Base-by-base conservation (phyloP, 1,284 basidiomycete genomes). In the Phenoliferia sp. region DNA sequence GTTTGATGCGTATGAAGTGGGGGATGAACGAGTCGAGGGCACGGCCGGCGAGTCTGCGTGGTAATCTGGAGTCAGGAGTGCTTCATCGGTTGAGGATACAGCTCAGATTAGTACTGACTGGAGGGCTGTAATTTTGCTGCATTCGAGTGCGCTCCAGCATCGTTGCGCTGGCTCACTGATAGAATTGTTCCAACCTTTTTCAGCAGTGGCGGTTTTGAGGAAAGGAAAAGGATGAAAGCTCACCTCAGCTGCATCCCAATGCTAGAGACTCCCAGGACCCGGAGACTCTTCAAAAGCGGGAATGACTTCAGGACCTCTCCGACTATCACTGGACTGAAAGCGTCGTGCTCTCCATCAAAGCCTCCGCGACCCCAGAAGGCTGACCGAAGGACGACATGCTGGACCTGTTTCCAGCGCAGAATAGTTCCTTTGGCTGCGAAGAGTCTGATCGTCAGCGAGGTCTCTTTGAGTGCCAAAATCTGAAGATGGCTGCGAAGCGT, bases 401-500 rank as follows among this genome's bases (percentile, higher is more conserved):
- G 15, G 5, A 59, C 12, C 3, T n/a, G 26, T 19, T 39, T 5
- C 35, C 35, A 59, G 10, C 26, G 10, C 22, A 44, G 15, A 28
- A 44, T 26, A 16, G 32, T n/a, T 32, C 32, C 35, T 10, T 34
- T 44, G 6, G 35, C 59, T 59, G 59, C 6, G 9, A 26, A 39
- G n/a, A n/a, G n/a, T n/a, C n/a, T n/a, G n/a, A n/a, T n/a, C n/a
- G n/a, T n/a, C n/a, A 28, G 1, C 5, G 12, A 17, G 59, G 28
- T 59, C 35, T 44, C 36, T 31, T 44, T 12, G n/a, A 16, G 28
- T 5, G 22, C 5, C 22, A 19, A 19, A 5, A 6, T 10, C 28
- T 7, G 28, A 19, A 15, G 26, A 15, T 39, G 28, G 28, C 0
- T 15, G 0, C n/a, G n/a, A 6, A 1, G n/a, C 1, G n/a, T 1